These are phyloP conservation scores for Telopea speciosissima DNA, from an alignment of 177 flowering plant species.

Conservation along the genomic window DNA sequence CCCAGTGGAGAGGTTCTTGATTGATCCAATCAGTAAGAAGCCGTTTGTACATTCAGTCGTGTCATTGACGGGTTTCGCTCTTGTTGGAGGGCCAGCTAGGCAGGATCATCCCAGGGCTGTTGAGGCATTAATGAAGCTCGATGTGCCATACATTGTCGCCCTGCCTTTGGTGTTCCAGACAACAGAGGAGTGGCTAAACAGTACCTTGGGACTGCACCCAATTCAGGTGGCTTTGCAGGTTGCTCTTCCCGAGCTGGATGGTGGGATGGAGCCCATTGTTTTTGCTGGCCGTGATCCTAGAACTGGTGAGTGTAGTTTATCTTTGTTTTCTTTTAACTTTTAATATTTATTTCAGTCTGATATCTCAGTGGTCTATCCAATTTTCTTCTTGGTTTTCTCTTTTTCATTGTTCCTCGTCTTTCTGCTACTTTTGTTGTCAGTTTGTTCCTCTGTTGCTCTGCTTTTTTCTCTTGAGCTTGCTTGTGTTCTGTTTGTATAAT, in stretches of 20 bases:
- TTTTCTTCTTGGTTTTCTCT: not conserved
- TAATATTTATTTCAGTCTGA: not conserved
- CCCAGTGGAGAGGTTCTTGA: constrained; percentile 75
- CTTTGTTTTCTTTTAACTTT: not conserved
- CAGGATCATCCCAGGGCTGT: constrained; percentile 97
- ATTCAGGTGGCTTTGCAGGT: constrained; percentile 99
- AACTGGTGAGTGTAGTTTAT: constrained; percentile 50
- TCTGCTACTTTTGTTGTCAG: not conserved
- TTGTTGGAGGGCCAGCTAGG: constrained; percentile 97
- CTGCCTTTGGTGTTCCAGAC: constrained; percentile 98
- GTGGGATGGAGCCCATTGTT: constrained; percentile 99
- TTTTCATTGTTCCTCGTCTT: not conserved
- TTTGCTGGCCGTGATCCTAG: constrained; percentile 92
- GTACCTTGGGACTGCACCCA: constrained; percentile 93
- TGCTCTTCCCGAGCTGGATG: constrained; percentile 99
- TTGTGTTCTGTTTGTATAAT: not conserved
- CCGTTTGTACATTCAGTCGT: constrained; percentile 73
- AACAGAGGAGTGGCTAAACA: constrained; percentile 96
- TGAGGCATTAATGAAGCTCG: constrained; percentile 88
- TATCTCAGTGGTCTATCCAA: not conserved
- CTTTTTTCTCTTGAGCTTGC: not conserved
- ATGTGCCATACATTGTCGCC: constrained; percentile 96
- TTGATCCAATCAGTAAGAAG: constrained; percentile 75
- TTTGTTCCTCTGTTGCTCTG: not conserved
- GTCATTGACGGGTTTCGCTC: constrained; percentile 91